Evolutionary conservation across 441 rosid genomes (phyloP).

Genomic region (Brassica hybrid): DNA sequence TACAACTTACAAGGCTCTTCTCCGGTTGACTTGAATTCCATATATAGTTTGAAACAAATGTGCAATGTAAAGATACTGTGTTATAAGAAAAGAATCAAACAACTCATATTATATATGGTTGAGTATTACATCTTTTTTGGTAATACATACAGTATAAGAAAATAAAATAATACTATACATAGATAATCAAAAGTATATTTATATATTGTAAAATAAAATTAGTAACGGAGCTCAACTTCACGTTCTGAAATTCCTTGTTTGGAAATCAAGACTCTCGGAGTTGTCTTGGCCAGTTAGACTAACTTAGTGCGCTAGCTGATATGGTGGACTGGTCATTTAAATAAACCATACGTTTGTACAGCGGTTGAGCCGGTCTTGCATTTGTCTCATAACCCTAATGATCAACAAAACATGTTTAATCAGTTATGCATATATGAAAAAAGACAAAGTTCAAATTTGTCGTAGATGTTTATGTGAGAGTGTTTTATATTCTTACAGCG

Average conservation of each 20-base stretch:
- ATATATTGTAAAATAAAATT: neutral
- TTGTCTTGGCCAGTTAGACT: neutral
- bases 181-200: neutral
- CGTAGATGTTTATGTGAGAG: slow-evolving; percentile 7
- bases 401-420: slow-evolving; percentile 1
- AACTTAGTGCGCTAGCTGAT: neutral
- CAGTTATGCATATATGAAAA: neutral
- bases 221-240: neutral
- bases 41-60: neutral
- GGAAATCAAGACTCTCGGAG: neutral
- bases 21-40: slow-evolving; percentile 8
- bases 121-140: slow-evolving; percentile 21
- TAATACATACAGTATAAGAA: no score
- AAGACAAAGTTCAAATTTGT: neutral
- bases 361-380: slow-evolving; percentile 38
- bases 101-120: slow-evolving; percentile 37
- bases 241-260: neutral
- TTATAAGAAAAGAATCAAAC: slow-evolving; percentile 23
- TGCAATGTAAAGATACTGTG: slow-evolving; percentile 27
- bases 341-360: slow-evolving; percentile 22
- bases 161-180: no score
- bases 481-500: slow-evolving; percentile 27
- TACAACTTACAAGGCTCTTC: slow-evolving; percentile 19
- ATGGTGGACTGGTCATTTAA: slow-evolving; percentile 17
- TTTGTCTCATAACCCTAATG: slow-evolving; percentile 41